Evolutionary conservation across 108 stramenopile species (phyloP).

Genomic region (Thalassiosira profunda): DNA sequence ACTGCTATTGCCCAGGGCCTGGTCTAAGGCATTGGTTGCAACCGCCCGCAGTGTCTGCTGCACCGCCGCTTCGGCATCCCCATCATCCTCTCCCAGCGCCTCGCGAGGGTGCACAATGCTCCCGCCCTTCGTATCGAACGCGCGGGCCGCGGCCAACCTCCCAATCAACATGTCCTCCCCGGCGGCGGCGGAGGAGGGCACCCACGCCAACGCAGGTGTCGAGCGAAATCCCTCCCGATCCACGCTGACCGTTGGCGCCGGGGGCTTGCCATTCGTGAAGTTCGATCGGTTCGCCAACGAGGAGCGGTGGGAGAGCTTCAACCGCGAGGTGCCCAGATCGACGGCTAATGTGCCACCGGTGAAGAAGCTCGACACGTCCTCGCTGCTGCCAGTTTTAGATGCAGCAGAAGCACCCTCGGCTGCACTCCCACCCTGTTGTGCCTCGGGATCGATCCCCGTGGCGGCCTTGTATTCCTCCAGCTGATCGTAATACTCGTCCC

Average conservation of each 20-base stretch:
- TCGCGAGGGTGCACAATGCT: background rate
- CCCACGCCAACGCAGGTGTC: constrained; percentile 47
- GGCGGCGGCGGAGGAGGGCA: constrained; percentile 24
- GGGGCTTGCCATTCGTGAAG: background rate
- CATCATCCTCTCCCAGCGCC: constrained; percentile 3
- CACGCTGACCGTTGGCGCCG: constrained; percentile 43
- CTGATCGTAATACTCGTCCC: constrained; percentile 82
- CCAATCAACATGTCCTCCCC: constrained; percentile 37
- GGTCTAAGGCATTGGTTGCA: constrained; percentile 39
- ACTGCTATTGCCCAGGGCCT: constrained; percentile 17
- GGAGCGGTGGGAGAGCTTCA: constrained; percentile 57
- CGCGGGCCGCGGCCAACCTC: constrained; percentile 21
- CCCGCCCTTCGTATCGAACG: constrained; percentile 21
- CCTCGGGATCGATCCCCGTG: constrained; percentile 9
- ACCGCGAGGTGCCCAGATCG: constrained; percentile 70
- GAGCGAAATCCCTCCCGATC: constrained; percentile 72
- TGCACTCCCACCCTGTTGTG: background rate
- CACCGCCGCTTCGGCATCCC: background rate
- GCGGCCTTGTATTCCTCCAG: constrained; percentile 65
- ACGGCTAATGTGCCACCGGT: constrained; percentile 67
- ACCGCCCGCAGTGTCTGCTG: constrained; percentile 10
- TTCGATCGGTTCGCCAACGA: background rate
- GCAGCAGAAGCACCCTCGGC: background rate
- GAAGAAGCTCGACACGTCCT: constrained; percentile 14
- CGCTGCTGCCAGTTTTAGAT: background rate